A percentile compares a stretch with the other conserved stretches of the same genome.
These are phyloP conservation scores for Ceratobasidium sp. DNA, from an alignment of 1,284 basidiomycete genomes.

Conservation along the genomic window DNA sequence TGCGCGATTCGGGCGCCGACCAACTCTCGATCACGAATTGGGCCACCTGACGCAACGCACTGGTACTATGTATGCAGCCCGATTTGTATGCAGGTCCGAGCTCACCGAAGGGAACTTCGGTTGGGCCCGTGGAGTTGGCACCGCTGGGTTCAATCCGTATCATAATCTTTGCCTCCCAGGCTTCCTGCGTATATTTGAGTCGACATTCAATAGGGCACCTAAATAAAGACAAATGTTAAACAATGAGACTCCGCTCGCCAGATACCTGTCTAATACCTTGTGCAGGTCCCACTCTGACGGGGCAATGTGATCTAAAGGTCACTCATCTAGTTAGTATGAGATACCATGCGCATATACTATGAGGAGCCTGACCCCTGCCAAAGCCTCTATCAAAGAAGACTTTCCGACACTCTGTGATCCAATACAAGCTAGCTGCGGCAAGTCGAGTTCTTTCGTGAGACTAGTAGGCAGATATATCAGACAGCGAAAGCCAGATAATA, in stretches of 20 bases:
- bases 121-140: slow-evolving; percentile 48
- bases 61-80: slow-evolving; percentile 48
- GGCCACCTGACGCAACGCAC: slow-evolving; percentile 44
- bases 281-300: slow-evolving; percentile 50
- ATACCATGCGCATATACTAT: background rate
- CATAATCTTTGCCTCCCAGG: slow-evolving; percentile 50
- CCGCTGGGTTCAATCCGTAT: slow-evolving; percentile 52
- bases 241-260: background rate
- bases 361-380: slow-evolving; percentile 50
- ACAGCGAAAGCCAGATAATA: too few species aligned
- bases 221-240: slow-evolving; percentile 29
- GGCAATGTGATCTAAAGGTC: slow-evolving; percentile 48
- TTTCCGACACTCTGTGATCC: slow-evolving; percentile 73
- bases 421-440: slow-evolving; percentile 69
- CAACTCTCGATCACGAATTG: slow-evolving; percentile 42
- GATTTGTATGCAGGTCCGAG: background rate
- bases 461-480: slow-evolving; percentile 48
- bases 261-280: slow-evolving; percentile 43
- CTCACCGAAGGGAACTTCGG: slow-evolving; percentile 29
- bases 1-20: slow-evolving; percentile 74
- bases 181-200: slow-evolving; percentile 39
- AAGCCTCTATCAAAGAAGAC: slow-evolving; percentile 62
- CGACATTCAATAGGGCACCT: slow-evolving; percentile 50
- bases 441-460: slow-evolving; percentile 60
- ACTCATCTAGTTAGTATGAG: background rate